These are phyloP conservation scores for Rhododendron griersonianum DNA, from an alignment of 148 eudicot genomes.

Conservation along the genomic window DNA sequence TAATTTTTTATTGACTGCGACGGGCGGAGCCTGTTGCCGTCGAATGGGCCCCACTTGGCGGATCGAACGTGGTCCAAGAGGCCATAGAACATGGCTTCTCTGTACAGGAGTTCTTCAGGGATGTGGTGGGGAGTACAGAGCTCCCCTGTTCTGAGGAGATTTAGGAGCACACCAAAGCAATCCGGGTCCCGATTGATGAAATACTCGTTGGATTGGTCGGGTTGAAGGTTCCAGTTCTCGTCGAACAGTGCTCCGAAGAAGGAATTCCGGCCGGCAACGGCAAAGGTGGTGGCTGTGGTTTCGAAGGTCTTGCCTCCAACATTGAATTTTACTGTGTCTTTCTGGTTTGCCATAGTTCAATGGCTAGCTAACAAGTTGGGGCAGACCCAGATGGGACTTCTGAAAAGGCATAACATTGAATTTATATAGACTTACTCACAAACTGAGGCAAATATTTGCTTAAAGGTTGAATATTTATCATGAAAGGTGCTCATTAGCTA, in stretches of 20 bases:
- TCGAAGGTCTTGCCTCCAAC: conserved; percentile 78
- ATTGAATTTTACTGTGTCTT: conserved; percentile 57
- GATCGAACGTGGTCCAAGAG: conserved; percentile 62
- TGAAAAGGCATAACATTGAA: neutral
- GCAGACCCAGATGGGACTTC: neutral
- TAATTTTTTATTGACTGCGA: conserved; percentile 42
- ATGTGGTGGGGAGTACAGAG: conserved; percentile 47
- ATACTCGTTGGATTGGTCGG: conserved; percentile 16
- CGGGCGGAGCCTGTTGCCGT: conserved; percentile 49
- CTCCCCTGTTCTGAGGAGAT: conserved; percentile 70
- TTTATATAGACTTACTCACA: neutral
- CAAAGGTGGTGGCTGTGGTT: conserved; percentile 76
- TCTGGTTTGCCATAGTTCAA: conserved; percentile 37
- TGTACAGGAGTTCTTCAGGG: conserved; percentile 50
- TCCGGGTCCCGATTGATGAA: conserved; percentile 82
- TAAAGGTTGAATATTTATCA: too few species aligned
- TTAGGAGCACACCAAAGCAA: conserved; percentile 62
- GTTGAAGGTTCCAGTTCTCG: conserved; percentile 53
- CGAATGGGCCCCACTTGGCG: conserved; percentile 70
- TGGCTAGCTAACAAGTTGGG: neutral
- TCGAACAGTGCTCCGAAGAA: conserved; percentile 78
- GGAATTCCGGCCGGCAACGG: conserved; percentile 66
- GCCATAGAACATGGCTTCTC: conserved; percentile 79
- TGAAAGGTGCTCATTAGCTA: too few species aligned
- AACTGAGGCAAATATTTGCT: too few species aligned